Percentiles rank a stretch among this genome's conserved stretches.
Evolutionary conservation across 768 basidiomycete species (phyloP).

Genomic region (Suillus subluteus): DNA sequence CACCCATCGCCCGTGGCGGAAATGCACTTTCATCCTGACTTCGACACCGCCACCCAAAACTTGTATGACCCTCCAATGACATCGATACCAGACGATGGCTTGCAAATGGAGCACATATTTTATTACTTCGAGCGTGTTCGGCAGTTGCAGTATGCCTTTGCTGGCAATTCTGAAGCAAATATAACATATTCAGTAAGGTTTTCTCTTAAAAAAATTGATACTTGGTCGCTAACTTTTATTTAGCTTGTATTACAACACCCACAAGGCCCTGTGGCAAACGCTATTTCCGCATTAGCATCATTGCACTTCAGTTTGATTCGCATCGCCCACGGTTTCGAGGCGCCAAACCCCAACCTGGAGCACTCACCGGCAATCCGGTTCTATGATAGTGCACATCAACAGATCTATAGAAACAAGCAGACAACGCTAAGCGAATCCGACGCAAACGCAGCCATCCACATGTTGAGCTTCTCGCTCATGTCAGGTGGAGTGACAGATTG

Average conservation of each 20-base stretch:
- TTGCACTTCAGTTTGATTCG: conserved; percentile 68
- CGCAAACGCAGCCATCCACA: conserved; percentile 78
- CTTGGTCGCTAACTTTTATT: conserved; percentile 16
- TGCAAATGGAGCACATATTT: conserved; percentile 62
- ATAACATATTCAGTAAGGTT: conserved; percentile 65
- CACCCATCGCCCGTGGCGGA: conserved; percentile 37
- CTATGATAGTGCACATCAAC: conserved; percentile 68
- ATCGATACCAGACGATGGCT: conserved; percentile 41
- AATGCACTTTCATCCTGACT: conserved; percentile 36
- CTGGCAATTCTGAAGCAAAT: conserved; percentile 62
- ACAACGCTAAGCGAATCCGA: conserved; percentile 66
- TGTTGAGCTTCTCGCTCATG: conserved; percentile 73
- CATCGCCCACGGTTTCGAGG: conserved; percentile 63
- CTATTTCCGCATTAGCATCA: conserved; percentile 76
- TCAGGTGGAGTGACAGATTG: conserved; percentile 72
- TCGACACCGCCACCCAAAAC: conserved; percentile 37
- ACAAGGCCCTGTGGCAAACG: conserved; percentile 70
- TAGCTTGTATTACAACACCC: conserved; percentile 64
- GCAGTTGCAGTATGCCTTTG: conserved; percentile 67
- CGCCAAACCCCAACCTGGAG: conserved; percentile 54
- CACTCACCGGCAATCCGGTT: conserved; percentile 64
- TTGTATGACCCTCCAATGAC: conserved; percentile 31
- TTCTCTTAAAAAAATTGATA: neutral
- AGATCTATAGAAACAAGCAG: conserved; percentile 58
- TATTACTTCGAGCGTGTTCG: conserved; percentile 80